Base-by-base conservation (phyloP, 257 asterid genomes). In the Lantana camara region DNA sequence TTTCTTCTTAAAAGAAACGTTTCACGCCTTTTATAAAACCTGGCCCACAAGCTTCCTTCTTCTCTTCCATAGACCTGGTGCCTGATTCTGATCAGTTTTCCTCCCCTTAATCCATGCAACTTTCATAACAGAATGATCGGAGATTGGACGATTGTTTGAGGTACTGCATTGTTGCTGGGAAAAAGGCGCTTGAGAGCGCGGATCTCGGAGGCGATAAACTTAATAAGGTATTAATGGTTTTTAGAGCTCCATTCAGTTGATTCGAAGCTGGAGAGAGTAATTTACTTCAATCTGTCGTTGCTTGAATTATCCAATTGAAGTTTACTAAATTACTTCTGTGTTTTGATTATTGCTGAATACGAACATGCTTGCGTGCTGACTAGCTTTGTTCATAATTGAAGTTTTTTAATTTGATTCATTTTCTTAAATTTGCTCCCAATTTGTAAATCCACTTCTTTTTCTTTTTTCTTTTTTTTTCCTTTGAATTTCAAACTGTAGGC, bases 91-190 rank as follows among this genome's bases (percentile, higher is more conserved):
- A n/a, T n/a, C n/a, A n/a, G n/a, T n/a, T n/a, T n/a, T n/a, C n/a
- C n/a, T n/a, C n/a, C n/a, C n/a, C n/a, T n/a, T n/a, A n/a, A n/a
- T n/a, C n/a, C n/a, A n/a, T n/a, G n/a, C n/a, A n/a, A n/a, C n/a
- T n/a, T n/a, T n/a, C n/a, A n/a, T n/a, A n/a, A n/a, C n/a, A n/a
- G n/a, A n/a, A n/a, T n/a, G n/a, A n/a, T n/a, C n/a, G n/a, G n/a
- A n/a, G n/a, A n/a, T n/a, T n/a, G n/a, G n/a, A n/a, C n/a, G n/a
- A n/a, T n/a, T n/a, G n/a, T n/a, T n/a, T n/a, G n/a, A n/a, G n/a
- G n/a, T n/a, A 82, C 82, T 78, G 84, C 82, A 70, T 82, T 70
- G 88, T 82, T 62, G 84, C 84, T 0, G 88, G 88, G 64, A 82
- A 82, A 44, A 82, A 79, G 48, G 88, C 85, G 24, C 84, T 82